These are phyloP conservation scores for Scleromitrula shiraiana DNA, from an alignment of 2,329 filamentous ascomycete species.

Conservation along the genomic window DNA sequence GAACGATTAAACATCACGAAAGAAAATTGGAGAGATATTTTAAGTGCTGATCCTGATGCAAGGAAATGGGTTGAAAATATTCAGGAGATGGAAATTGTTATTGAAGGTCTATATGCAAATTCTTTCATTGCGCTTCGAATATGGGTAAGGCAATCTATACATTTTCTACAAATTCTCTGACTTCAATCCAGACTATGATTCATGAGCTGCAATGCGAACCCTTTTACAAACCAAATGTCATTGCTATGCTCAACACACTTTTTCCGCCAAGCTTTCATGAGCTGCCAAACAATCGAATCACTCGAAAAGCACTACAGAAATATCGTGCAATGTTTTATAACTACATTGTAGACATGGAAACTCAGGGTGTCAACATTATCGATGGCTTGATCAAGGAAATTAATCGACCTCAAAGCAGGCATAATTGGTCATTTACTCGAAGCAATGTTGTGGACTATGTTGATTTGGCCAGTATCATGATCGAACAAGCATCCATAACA, in stretches of 20 bases:
- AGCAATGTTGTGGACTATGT: conserved; percentile 17
- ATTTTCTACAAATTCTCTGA: neutral
- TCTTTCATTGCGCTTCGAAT: conserved; percentile 23
- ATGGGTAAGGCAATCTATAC: conserved; percentile 19
- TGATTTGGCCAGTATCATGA: conserved; percentile 20
- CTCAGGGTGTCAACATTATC: conserved; percentile 11
- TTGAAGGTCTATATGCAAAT: conserved; percentile 18
- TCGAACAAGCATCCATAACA: conserved; percentile 17
- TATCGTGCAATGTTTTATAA: conserved; percentile 21
- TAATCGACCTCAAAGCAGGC: conserved; percentile 12
- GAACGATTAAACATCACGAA: conserved; percentile 16
- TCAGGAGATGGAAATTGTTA: conserved; percentile 16
- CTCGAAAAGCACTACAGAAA: conserved; percentile 13
- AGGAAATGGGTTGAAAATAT: conserved; percentile 21
- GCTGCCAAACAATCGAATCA: conserved; percentile 18
- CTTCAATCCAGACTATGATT: conserved; percentile 20
- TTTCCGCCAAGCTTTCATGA: conserved; percentile 23
- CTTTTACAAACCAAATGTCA: conserved; percentile 19
- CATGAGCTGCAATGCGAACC: conserved; percentile 15
- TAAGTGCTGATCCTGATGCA: conserved; percentile 16
- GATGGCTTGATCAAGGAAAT: conserved; percentile 15
- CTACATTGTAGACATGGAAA: conserved; percentile 17
- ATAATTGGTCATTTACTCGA: conserved; percentile 17
- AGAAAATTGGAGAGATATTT: conserved; percentile 19
- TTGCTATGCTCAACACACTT: conserved; percentile 28